Percentiles rank a stretch among this genome's conserved stretches.
Conservation (phyloP, 371 early-diverging fungal species). For the Smittium mucronatum region DNA sequence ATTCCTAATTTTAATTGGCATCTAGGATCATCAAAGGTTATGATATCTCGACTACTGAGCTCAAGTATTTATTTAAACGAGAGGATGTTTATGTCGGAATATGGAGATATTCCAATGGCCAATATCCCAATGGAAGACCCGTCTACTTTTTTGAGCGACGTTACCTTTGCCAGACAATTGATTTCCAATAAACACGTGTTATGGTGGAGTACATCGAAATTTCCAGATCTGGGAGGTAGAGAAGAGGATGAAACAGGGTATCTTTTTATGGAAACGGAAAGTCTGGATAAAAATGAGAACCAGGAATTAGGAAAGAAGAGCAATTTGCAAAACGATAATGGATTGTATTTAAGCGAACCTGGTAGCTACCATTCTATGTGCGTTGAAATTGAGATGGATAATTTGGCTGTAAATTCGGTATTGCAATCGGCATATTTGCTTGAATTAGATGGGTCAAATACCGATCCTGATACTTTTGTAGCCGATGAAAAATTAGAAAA, state of each 20-base stretch:
- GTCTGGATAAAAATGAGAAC: constrained; percentile 47
- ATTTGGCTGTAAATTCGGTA: constrained; percentile 59
- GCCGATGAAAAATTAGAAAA: constrained; percentile 4
- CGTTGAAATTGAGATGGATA: constrained; percentile 67
- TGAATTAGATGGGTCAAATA: constrained; percentile 60
- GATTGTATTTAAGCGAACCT: constrained; percentile 50
- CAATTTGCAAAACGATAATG: background rate
- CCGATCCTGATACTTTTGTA: constrained; percentile 2
- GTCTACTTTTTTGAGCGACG: constrained; percentile 61
- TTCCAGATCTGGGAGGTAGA: constrained; percentile 83
- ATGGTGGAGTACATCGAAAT: constrained; percentile 75
- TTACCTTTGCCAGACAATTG: constrained; percentile 68
- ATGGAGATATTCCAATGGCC: constrained; percentile 78
- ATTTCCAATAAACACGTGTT: constrained; percentile 58
- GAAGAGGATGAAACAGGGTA: constrained; percentile 39
- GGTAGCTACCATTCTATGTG: constrained; percentile 67
- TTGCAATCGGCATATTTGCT: constrained; percentile 58
- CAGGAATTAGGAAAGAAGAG: constrained; percentile 53
- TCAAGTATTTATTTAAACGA: constrained; percentile 59
- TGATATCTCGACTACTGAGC: constrained; percentile 58
- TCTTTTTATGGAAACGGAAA: constrained; percentile 41
- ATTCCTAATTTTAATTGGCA: constrained; percentile 64
- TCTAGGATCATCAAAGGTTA: constrained; percentile 43
- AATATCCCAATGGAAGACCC: constrained; percentile 71
- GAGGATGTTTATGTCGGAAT: constrained; percentile 60